Percentiles rank a stretch among this genome's conserved stretches.
These are phyloP conservation scores for Leucocoprinus sp. DNA, from an alignment of 768 basidiomycete species.

Conservation along the genomic window DNA sequence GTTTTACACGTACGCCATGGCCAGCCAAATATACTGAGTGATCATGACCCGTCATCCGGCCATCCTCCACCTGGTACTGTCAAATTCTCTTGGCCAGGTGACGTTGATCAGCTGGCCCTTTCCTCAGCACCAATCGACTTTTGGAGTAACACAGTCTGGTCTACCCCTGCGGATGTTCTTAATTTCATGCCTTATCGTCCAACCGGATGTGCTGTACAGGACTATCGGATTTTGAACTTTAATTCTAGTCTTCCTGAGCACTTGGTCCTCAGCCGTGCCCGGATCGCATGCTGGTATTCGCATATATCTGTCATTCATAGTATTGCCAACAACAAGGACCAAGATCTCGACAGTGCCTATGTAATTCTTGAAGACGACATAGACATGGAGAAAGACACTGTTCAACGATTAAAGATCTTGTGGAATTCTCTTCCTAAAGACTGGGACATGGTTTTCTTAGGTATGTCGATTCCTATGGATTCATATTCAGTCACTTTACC, in stretches of 20 bases:
- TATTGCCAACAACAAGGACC: slow-evolving; percentile 25
- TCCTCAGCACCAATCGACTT: slow-evolving; percentile 18
- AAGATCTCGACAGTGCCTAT: slow-evolving; percentile 25
- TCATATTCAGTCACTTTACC: background rate
- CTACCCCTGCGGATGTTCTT: slow-evolving; percentile 4
- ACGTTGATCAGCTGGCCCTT: slow-evolving; percentile 22
- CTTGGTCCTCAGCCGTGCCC: slow-evolving; percentile 46
- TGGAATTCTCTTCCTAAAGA: slow-evolving; percentile 47
- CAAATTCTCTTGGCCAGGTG: slow-evolving; percentile 28
- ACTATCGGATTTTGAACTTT: slow-evolving; percentile 30
- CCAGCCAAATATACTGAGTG: slow-evolving; percentile 9
- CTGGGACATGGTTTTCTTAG: slow-evolving; percentile 73
- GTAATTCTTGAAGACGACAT: slow-evolving; percentile 75
- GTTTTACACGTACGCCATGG: slow-evolving; percentile 29
- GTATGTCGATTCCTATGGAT: slow-evolving; percentile 28
- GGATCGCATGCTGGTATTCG: slow-evolving; percentile 68
- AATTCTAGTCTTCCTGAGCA: slow-evolving; percentile 31
- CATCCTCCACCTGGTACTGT: background rate
- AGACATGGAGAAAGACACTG: slow-evolving; percentile 64
- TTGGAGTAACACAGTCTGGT: slow-evolving; percentile 19
- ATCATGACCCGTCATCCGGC: background rate
- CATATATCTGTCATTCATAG: slow-evolving; percentile 46
- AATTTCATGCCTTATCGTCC: slow-evolving; percentile 14
- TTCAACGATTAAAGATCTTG: slow-evolving; percentile 28
- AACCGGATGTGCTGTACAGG: slow-evolving; percentile 35